Conservation (phyloP, 1,139 yeast species). For the Zygoascus sp. region DNA sequence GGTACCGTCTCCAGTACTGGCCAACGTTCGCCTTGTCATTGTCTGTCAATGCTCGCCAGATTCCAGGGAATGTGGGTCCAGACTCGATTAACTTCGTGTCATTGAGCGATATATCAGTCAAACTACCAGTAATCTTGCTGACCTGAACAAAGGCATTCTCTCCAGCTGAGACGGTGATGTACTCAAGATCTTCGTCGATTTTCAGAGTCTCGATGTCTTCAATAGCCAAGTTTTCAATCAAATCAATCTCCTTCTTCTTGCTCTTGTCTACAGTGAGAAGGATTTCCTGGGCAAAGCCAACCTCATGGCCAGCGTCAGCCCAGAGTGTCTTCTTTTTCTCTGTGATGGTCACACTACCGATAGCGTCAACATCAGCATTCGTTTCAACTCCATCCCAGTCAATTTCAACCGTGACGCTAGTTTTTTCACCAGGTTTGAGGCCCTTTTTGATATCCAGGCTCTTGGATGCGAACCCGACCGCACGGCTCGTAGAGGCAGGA, state of each 20-base stretch:
- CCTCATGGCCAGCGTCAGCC: slow-evolving; percentile 29
- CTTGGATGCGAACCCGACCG: background rate
- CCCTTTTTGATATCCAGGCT: slow-evolving; percentile 4
- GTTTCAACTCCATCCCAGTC: slow-evolving; percentile 10
- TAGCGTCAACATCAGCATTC: slow-evolving; percentile 7
- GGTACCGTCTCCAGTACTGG: slow-evolving; percentile 20
- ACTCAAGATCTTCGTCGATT: slow-evolving; percentile 9
- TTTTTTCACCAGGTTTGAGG: slow-evolving; percentile 4
- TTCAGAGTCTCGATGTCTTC: slow-evolving; percentile 6
- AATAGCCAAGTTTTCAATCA: background rate
- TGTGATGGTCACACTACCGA: slow-evolving; percentile 19
- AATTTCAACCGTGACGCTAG: slow-evolving; percentile 1
- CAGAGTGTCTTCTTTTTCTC: slow-evolving; percentile 20
- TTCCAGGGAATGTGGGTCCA: slow-evolving; percentile 21
- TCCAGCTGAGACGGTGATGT: background rate
- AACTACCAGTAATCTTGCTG: slow-evolving; percentile 18
- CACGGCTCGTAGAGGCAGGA: background rate
- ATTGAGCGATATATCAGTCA: slow-evolving; percentile 19
- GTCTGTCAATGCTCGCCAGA: slow-evolving; percentile 38
- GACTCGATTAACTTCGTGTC: slow-evolving; percentile 17
- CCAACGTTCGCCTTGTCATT: slow-evolving; percentile 20
- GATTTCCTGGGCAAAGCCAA: slow-evolving; percentile 32
- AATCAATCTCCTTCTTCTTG: background rate
- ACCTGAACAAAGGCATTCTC: slow-evolving; percentile 2
- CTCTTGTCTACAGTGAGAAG: slow-evolving; percentile 6